Evolutionary conservation across 2,329 filamentous ascomycete genomes (phyloP), one percentile per base, ranked within the genome.

Genomic region (Chrysoporthe austroafricana): DNA sequence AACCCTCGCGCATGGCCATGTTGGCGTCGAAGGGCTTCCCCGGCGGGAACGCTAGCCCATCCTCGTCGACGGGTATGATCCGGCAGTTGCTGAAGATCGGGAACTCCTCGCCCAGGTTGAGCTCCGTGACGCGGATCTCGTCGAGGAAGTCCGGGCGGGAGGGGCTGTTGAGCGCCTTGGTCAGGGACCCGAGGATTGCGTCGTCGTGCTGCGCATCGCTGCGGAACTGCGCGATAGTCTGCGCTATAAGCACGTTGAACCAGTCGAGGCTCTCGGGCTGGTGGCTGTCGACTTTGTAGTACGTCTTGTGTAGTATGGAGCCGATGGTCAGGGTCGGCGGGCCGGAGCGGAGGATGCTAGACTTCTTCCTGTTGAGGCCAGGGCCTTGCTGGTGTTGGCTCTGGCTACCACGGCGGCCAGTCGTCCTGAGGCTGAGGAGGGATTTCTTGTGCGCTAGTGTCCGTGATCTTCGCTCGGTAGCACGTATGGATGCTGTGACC

Each of bases 51-150:
- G 81, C 84, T 46, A 90, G 78, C 0, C 91, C 91, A 77, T 94
- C 91, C 73, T 95, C 92, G 73, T 93, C 90, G 0, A 97, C 92
- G 2, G 94, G 93, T 69, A 97, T 97, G 66, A 99, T 91, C 68
- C 96, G 89, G 76, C 96, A 98, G 78, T 99, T 99, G 82, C 94
- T 97, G 79, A 99, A 97, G 64, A 99, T 99, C 39, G 96, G 96
- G 72, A 98, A 99, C 74, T 99, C 96, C 74, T 99, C 96, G 42
- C 96, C 96, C 4, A 99, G 83, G 62, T 91, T 96, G 69, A 99
- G 89, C 79, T 99, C 95, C 2, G 94, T 97, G 64, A 99, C 92
- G 36, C 90, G 90, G 70, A 99, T 98, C 76, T 96, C 92, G 77
- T 97, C 95, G 43, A 99, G 84, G 78, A 97, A 99, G 72, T 94